phyloP scores from a whole-genome alignment of 305 asterid species.

The Fraxinus velutina region DNA sequence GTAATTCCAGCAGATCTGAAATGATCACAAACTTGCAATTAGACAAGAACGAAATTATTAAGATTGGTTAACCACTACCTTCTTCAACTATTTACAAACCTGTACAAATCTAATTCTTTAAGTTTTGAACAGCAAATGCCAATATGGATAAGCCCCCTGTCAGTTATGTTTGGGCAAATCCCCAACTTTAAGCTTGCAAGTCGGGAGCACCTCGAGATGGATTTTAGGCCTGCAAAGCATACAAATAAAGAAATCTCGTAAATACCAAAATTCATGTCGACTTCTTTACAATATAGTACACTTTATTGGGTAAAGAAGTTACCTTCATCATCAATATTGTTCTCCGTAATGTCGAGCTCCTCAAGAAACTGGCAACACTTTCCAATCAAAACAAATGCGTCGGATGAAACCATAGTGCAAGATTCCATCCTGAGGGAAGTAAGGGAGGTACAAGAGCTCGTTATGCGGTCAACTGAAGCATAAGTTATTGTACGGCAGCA shows the following conservation, averaged over 20 bases:
- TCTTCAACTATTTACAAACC: slow-evolving; percentile 36
- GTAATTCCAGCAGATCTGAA: slow-evolving; percentile 75
- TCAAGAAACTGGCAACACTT: slow-evolving; percentile 70
- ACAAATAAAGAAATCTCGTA: slow-evolving; percentile 1
- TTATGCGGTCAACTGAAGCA: slow-evolving; percentile 61
- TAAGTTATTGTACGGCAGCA: slow-evolving; percentile 82
- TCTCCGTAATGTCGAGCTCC: slow-evolving; percentile 93
- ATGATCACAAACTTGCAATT: neutral
- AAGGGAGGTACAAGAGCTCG: slow-evolving; percentile 70
- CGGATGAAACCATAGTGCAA: slow-evolving; percentile 56
- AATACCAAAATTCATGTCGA: neutral
- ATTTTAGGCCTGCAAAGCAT: slow-evolving; percentile 51
- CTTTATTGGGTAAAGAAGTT: slow-evolving; percentile 11
- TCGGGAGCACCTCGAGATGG: slow-evolving; percentile 63
- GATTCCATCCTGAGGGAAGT: slow-evolving; percentile 89
- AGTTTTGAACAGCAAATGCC: slow-evolving; percentile 71
- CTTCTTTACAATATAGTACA: neutral
- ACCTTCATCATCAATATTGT: slow-evolving; percentile 91
- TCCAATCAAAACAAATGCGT: slow-evolving; percentile 84
- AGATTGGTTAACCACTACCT: neutral
- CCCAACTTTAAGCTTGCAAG: slow-evolving; percentile 72
- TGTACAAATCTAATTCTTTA: slow-evolving; percentile 79
- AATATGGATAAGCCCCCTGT: slow-evolving; percentile 61
- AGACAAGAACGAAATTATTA: neutral
- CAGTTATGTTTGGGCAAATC: slow-evolving; percentile 66